Percentiles rank a stretch among this genome's conserved stretches.
Evolutionary conservation across 192 early-diverging fungal genomes (phyloP).

Genomic region (Entomortierella parvispora): DNA sequence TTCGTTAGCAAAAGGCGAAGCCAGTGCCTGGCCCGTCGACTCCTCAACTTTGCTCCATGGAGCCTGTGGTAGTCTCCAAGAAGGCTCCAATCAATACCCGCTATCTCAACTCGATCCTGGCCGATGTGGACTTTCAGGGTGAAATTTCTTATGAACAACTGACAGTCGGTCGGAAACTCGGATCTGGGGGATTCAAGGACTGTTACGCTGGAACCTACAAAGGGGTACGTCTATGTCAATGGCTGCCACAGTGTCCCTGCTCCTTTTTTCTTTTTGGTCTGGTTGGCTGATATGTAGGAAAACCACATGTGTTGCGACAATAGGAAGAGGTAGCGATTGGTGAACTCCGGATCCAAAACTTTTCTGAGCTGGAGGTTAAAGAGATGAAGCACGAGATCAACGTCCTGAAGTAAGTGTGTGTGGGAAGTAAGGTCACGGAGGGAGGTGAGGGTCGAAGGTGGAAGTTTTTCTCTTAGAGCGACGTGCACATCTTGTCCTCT

Average conservation of each 20-base stretch:
- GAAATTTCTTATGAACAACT: constrained; percentile 72
- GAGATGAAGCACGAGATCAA: constrained; percentile 83
- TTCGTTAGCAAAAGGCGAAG: constrained; percentile 67
- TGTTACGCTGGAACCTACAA: constrained; percentile 75
- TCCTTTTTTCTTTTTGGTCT: background rate
- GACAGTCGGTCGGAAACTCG: constrained; percentile 70
- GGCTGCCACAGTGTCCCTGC: no score
- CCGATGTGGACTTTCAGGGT: constrained; percentile 57
- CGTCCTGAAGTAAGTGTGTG: constrained; percentile 68
- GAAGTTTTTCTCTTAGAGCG: no score
- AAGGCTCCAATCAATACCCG: constrained; percentile 53
- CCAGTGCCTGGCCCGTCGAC: constrained; percentile 76
- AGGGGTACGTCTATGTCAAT: constrained; percentile 58
- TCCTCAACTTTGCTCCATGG: constrained; percentile 65
- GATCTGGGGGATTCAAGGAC: constrained; percentile 83
- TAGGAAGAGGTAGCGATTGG: constrained; percentile 78
- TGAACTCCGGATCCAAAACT: constrained; percentile 73
- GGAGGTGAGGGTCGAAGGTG: background rate
- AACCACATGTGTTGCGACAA: background rate
- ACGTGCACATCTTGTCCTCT: no score
- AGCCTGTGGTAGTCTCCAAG: constrained; percentile 54
- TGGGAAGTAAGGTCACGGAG: no score
- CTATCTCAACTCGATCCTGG: constrained; percentile 58
- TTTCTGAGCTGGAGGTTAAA: constrained; percentile 71
- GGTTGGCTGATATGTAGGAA: background rate